A percentile compares a stretch with the other conserved stretches of the same genome.
phyloP scores from a whole-genome alignment of 257 asterid genomes.

The Lantana camara region DNA sequence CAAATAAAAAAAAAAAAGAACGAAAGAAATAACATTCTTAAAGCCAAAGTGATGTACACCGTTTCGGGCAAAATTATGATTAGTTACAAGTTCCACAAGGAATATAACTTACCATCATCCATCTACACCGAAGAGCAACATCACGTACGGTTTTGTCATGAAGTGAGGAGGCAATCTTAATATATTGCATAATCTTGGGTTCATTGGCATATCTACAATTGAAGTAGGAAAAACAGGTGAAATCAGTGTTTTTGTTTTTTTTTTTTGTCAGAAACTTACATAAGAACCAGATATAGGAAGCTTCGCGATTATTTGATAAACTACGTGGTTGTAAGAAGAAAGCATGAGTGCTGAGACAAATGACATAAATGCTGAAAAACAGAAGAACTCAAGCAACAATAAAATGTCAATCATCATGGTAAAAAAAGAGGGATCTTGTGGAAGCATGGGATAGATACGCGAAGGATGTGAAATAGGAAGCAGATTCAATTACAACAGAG shows the following conservation, averaged over 20 bases:
- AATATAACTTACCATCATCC: constrained; percentile 72
- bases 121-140: constrained; percentile 91
- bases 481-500: constrained; percentile 2
- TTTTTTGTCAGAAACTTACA: not conserved
- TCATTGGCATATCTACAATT: constrained; percentile 66
- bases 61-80: not conserved
- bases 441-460: constrained; percentile 6
- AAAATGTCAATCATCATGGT: not conserved
- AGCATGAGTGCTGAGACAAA: not conserved
- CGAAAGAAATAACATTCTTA: not conserved
- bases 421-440: not conserved
- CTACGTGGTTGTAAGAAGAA: not conserved
- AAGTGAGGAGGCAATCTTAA: constrained; percentile 79
- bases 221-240: constrained; percentile 17
- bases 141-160: constrained; percentile 86
- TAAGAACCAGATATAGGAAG: not conserved
- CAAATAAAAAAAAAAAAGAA: too few relatives aligned
- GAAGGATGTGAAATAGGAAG: not conserved
- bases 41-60: not conserved
- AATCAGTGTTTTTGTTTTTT: too few relatives aligned
- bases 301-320: constrained; percentile 4
- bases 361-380: not conserved
- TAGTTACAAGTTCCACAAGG: constrained; percentile 21
- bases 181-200: constrained; percentile 71
- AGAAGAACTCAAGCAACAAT: not conserved